Evolutionary conservation across 2,329 filamentous ascomycete species (phyloP).

Genomic region (Fusarium heterosporum): DNA sequence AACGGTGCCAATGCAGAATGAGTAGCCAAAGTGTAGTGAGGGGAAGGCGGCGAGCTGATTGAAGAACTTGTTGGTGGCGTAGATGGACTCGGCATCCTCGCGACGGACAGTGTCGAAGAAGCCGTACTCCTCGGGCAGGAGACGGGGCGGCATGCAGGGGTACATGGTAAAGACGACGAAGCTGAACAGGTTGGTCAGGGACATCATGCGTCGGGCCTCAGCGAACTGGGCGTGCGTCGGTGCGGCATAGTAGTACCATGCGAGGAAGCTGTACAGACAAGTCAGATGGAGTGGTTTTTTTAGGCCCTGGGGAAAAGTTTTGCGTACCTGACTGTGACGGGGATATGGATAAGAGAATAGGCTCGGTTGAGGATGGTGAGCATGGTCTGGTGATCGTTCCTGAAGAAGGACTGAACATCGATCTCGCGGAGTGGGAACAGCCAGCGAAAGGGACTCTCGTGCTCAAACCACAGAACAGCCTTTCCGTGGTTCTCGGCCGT

Average conservation of each 20-base stretch:
- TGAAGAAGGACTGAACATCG: conserved; percentile 67
- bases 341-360: conserved; percentile 71
- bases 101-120: conserved; percentile 68
- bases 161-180: conserved; percentile 67
- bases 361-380: conserved; percentile 68
- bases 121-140: conserved; percentile 67
- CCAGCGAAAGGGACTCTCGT: conserved; percentile 61
- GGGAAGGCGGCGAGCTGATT: conserved; percentile 70
- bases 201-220: conserved; percentile 56
- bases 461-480: conserved; percentile 66
- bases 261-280: conserved; percentile 63
- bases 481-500: conserved; percentile 67
- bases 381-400: conserved; percentile 63
- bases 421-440: conserved; percentile 65
- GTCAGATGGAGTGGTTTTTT: background rate
- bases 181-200: conserved; percentile 66
- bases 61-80: conserved; percentile 70
- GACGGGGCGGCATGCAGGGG: conserved; percentile 68
- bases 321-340: conserved; percentile 66
- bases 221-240: conserved; percentile 53
- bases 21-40: conserved; percentile 67
- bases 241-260: conserved; percentile 72
- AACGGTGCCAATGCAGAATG: conserved; percentile 65
- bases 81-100: conserved; percentile 65
- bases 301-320: background rate